A percentile compares a stretch with the other conserved stretches of the same genome.
Conservation (phyloP, 768 basidiomycete genomes). For the Leccinum aurantiacum region DNA sequence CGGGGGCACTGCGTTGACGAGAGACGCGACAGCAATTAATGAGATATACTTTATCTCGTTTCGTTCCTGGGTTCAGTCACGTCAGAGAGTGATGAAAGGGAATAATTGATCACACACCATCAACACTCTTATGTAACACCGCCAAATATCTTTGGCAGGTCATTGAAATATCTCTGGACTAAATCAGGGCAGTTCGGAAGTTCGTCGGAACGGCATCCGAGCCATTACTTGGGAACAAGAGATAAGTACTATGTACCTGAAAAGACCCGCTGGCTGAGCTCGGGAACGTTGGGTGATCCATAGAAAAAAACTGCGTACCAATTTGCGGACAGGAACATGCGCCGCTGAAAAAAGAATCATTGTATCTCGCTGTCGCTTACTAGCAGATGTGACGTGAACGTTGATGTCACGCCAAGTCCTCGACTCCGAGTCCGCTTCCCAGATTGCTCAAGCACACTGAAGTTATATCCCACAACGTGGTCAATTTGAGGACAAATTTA, state of each 20-base stretch:
- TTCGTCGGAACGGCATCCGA: too few species aligned
- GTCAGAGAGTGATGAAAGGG: background rate
- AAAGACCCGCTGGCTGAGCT: background rate
- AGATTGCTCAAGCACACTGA: too few species aligned
- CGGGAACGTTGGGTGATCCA: background rate
- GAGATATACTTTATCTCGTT: conserved; percentile 66
- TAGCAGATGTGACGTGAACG: conserved; percentile 4
- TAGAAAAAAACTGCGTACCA: conserved; percentile 44
- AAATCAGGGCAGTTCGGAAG: conserved; percentile 1
- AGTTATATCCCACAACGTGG: too few species aligned
- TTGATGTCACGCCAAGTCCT: too few species aligned
- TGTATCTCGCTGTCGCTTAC: conserved; percentile 55
- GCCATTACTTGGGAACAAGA: too few species aligned
- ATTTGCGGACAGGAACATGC: conserved; percentile 60
- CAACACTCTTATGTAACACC: conserved; percentile 52
- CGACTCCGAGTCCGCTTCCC: too few species aligned
- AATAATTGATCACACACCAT: conserved; percentile 40
- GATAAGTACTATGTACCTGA: conserved; percentile 39
- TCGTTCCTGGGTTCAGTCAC: conserved; percentile 39
- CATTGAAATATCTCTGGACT: conserved; percentile 71
- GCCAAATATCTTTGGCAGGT: conserved; percentile 68
- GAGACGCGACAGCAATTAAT: conserved; percentile 69
- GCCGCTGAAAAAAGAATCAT: conserved; percentile 67
- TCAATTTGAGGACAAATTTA: too few species aligned
- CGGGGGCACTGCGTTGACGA: conserved; percentile 62